Evolutionary conservation across 805 yeast genomes (phyloP), one percentile per base, ranked within the genome.

Genomic region (Yamadazyma paraphyllophila): DNA sequence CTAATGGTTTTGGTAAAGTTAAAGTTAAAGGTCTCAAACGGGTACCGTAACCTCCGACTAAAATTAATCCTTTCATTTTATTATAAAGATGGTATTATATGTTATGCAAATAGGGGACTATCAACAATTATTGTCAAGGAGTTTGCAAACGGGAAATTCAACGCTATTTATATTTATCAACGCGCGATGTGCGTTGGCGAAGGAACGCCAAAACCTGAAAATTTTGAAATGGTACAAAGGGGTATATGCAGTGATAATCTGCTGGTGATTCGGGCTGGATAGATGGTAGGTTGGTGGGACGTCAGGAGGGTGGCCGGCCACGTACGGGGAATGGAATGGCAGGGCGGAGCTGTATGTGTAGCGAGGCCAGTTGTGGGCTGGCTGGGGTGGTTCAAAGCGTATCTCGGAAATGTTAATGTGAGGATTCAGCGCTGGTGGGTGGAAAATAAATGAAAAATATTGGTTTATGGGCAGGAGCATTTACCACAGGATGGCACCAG

Each of bases 11-110:
- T 69, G 98, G 98, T 55, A 85, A 80, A 48, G 97, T 89, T 61
- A 91, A 77, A 52, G 98, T 91, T 63, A 94, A 79, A 53, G 99
- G 99, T 82, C 99, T 91, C 78, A 94, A 86, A 78, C 99, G 94
- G 65, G 99, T 94, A 80, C 99, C 99, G 79, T 91, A 94, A 73
- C 99, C 99, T 67, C 99, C 99, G 61, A 92, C 98, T 70, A 92
- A 84, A 80, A 92, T 92, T 73, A 92, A 83, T 68, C 96, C 97
- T 79, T 90, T 90, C 97, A 90, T 89, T 35, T 8, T 32, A 30
- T 20, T 20, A 6, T 20, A 20, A 20, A 20, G 24, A 20, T 20
- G 36, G 43, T 43, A 36, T 30, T 30, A 43, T n/a, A 17, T 29
- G 13, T 29, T 29, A 29, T 29, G 31, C 31, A 29, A 29, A 29